These are phyloP conservation scores for Moesziomyces parantarcticus DNA, from an alignment of 1,284 basidiomycete genomes.

Conservation along the genomic window DNA sequence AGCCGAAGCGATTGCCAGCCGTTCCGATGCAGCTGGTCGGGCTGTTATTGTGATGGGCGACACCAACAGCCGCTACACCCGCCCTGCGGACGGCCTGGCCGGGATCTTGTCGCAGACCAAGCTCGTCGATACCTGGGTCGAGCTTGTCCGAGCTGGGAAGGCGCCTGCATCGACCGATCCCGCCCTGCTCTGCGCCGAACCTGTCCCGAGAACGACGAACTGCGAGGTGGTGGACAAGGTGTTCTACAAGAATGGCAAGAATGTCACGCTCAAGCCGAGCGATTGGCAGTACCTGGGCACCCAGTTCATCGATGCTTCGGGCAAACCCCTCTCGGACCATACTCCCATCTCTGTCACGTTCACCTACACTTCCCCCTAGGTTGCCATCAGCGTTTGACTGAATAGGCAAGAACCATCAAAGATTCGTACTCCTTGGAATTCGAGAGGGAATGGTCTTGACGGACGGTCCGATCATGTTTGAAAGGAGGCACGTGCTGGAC, in stretches of 20 bases:
- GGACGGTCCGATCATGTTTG: no score
- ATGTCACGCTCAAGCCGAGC: constrained; percentile 8
- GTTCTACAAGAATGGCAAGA: constrained; percentile 16
- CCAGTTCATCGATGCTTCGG: constrained; percentile 14
- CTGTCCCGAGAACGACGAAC: constrained; percentile 13
- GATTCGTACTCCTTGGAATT: no score
- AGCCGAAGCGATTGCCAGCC: constrained; percentile 15
- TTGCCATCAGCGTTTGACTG: no score
- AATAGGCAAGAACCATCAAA: no score
- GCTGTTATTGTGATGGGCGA: constrained; percentile 35
- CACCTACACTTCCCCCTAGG: constrained; percentile 7
- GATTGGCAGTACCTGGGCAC: constrained; percentile 18
- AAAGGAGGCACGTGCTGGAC: no score
- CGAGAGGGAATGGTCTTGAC: no score
- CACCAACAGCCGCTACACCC: constrained; percentile 25
- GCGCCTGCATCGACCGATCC: constrained; percentile 17
- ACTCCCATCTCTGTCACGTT: constrained; percentile 23
- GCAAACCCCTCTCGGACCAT: constrained; percentile 22
- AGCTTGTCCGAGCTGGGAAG: constrained; percentile 8
- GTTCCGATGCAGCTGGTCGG: constrained; percentile 10
- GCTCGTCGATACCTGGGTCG: constrained; percentile 23
- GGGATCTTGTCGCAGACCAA: constrained; percentile 13
- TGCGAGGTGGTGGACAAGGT: constrained; percentile 30
- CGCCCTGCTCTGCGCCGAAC: constrained; percentile 15
- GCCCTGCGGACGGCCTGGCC: constrained; percentile 12